phyloP scores from a whole-genome alignment of 257 asterid genomes.

The Salvia rosmarinus region DNA sequence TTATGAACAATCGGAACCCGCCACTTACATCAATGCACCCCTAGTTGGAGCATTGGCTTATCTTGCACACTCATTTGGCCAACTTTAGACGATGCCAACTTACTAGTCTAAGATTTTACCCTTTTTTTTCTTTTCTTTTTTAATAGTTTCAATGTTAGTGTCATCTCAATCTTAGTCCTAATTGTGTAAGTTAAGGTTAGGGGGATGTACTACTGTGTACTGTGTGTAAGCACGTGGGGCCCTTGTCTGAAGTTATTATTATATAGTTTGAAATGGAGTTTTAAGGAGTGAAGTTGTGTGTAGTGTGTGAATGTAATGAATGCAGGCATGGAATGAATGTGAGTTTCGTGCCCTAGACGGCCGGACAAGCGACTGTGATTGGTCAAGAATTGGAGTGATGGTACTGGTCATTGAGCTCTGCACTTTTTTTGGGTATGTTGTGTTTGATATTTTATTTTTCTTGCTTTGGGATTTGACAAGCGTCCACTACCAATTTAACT shows the following conservation, averaged over 20 bases:
- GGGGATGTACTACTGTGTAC: neutral
- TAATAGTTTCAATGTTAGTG: constrained; percentile 14
- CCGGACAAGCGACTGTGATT: constrained; percentile 24
- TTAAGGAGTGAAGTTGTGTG: neutral
- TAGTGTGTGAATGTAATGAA: constrained; percentile 23
- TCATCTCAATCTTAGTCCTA: neutral
- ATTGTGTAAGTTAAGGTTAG: neutral
- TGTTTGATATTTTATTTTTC: neutral
- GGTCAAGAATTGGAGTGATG: constrained; percentile 29
- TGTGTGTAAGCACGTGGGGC: neutral
- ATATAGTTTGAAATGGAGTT: neutral
- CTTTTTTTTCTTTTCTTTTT: neutral
- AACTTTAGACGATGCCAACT: constrained; percentile 46
- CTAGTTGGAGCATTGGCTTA: constrained; percentile 85
- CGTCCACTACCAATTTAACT: constrained; percentile 27
- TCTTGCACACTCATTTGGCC: constrained; percentile 94
- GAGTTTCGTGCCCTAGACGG: constrained; percentile 37
- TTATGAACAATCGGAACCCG: constrained; percentile 95
- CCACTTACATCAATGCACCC: constrained; percentile 95
- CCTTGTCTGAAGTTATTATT: neutral
- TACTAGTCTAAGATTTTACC: neutral
- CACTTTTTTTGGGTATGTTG: constrained; percentile 33
- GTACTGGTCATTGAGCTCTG: constrained; percentile 33
- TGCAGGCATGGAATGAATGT: constrained; percentile 30
- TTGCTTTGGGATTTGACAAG: constrained; percentile 33